Percentiles rank a stretch among this genome's conserved stretches.
Conservation (phyloP, 202 grass and related monocot genomes). For the Dendrocalamus latiflorus region DNA sequence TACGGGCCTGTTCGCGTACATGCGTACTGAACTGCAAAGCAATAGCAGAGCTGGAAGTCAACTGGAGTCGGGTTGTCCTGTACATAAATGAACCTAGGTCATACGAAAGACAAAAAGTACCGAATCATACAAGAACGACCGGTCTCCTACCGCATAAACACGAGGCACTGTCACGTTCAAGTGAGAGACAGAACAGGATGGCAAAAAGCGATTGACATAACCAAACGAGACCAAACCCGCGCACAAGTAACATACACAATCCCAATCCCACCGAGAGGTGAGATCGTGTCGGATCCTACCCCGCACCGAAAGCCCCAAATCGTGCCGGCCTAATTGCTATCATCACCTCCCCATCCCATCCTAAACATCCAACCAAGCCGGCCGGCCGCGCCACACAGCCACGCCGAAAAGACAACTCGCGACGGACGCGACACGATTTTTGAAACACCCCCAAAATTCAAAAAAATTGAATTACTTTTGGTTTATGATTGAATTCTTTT, state of each 20-base stretch:
- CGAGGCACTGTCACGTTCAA: not conserved
- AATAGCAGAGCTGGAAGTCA: not conserved
- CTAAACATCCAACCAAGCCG: not conserved
- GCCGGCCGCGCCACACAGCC: not conserved
- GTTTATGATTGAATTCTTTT: too few species aligned
- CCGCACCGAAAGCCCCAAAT: constrained; percentile 23
- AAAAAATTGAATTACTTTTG: too few species aligned
- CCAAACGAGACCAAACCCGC: not conserved
- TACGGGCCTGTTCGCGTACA: not conserved
- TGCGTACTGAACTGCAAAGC: not conserved
- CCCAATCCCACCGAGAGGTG: not conserved
- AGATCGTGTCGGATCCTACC: constrained; percentile 36
- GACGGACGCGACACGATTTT: not conserved
- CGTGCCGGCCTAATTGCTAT: constrained; percentile 3
- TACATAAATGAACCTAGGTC: not conserved
- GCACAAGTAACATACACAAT: not conserved
- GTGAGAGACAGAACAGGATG: not conserved
- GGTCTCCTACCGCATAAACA: not conserved
- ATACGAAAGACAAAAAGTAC: not conserved
- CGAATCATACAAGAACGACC: not conserved
- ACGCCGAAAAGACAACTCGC: constrained; percentile 5
- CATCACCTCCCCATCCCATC: not conserved
- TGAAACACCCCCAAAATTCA: too few species aligned
- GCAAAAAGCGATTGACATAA: not conserved
- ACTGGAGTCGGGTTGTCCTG: not conserved